Evolutionary conservation across 2,329 filamentous ascomycete species (phyloP).

Genomic region (Cordyceps cateniannulata): DNA sequence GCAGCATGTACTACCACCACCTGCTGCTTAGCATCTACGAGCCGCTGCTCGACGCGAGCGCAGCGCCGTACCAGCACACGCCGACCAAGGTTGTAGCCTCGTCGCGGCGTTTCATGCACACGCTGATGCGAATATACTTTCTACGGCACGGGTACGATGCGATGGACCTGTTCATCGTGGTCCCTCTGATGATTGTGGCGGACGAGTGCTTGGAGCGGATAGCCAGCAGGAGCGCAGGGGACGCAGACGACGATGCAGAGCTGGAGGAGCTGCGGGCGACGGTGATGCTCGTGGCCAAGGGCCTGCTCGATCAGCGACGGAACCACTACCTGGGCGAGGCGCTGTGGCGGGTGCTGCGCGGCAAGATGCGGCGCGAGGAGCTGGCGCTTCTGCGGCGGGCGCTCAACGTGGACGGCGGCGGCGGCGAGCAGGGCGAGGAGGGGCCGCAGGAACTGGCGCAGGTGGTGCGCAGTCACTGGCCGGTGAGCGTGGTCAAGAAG

Average conservation of each 20-base stretch:
- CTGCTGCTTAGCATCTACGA: not conserved
- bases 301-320: not conserved
- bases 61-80: not conserved
- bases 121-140: not conserved
- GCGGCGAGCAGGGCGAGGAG: not conserved
- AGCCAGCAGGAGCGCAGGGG: not conserved
- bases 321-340: not conserved
- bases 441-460: not conserved
- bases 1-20: not conserved
- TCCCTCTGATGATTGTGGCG: not conserved
- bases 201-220: not conserved
- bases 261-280: not conserved
- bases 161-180: not conserved
- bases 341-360: not conserved
- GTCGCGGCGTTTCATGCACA: not conserved
- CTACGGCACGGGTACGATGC: slow-evolving; percentile 1
- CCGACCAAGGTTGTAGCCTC: not conserved
- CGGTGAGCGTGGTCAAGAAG: not conserved
- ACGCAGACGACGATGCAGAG: not conserved
- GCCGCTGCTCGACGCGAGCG: not conserved
- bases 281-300: not conserved
- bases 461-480: slow-evolving; percentile 1
- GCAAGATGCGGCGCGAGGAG: not conserved
- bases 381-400: not conserved
- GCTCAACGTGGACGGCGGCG: not conserved